Evolutionary conservation across 768 basidiomycete species (phyloP).

Genomic region (Naganishia vishniacii): DNA sequence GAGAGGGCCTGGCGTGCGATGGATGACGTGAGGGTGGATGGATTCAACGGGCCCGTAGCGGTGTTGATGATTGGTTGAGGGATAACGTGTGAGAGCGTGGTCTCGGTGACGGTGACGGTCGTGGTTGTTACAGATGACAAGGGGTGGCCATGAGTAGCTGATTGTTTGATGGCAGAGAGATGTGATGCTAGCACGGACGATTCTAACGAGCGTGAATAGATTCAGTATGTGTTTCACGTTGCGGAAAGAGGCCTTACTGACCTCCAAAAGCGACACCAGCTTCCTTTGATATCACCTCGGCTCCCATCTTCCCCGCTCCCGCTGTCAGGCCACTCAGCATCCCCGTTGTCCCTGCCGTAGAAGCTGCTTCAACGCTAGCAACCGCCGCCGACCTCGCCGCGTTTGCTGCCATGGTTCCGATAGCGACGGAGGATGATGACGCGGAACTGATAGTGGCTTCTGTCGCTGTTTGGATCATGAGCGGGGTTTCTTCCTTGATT

Average conservation of each 20-base stretch:
- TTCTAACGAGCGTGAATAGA: not conserved
- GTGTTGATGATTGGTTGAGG: not conserved
- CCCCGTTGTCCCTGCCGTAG: not conserved
- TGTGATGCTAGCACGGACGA: conserved; percentile 5
- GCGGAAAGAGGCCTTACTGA: not conserved
- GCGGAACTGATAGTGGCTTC: not conserved
- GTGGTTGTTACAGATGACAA: no score
- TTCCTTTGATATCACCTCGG: not conserved
- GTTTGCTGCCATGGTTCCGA: conserved; percentile 1
- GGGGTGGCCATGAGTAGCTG: not conserved
- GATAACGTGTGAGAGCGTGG: not conserved
- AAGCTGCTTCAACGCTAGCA: conserved; percentile 5
- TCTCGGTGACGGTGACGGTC: not conserved
- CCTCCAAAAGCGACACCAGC: not conserved
- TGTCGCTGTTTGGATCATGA: conserved; percentile 6
- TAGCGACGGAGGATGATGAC: not conserved
- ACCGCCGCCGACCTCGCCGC: conserved; percentile 5
- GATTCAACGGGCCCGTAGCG: not conserved
- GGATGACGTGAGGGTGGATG: not conserved
- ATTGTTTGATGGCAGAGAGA: not conserved
- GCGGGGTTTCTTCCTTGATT: conserved; percentile 8
- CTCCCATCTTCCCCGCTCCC: not conserved
- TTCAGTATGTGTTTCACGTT: not conserved
- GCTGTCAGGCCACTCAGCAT: not conserved
- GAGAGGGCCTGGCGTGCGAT: conserved; percentile 14